Base-by-base conservation (phyloP, 805 yeast species). In the Nakazawaea wyomingensis region DNA sequence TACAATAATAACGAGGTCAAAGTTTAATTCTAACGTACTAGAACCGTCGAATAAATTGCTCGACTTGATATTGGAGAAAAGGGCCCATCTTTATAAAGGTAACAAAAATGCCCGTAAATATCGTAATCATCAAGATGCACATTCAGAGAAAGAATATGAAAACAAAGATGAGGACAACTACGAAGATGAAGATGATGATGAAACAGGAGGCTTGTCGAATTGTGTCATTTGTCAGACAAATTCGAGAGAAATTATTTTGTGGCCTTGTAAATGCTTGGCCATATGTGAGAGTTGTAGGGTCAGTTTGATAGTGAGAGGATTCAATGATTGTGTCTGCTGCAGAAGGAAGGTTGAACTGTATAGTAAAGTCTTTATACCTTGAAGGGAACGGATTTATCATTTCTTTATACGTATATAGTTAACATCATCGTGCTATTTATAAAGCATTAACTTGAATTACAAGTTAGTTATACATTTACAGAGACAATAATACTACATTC, bases 231-330 rank as follows among this genome's bases (percentile, higher is more conserved):
- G 97, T 58, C 91, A 84, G 51, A 69, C 72, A 4, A 78, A 82
- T 45, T 74, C 79, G 4, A 70, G 96, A 50, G 85, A 82, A 45
- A 76, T 90, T 33, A 80, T 90, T 7, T 66, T 91, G 3, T 90
- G 97, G 97, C 97, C 97, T 0, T 90, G 97, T 57, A 76, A 79
- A 52, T 90, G 97, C 60, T 76, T 90, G 44, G 89, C 96, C 0
- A 68, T 90, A 4, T 90, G 97, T 60, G 96, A 89, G 50, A 72
- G 76, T 20, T 90, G 97, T 56, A 71, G 97, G 14, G 66, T 80
- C 9, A 76, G 84, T 14, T 68, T 90, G 41, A 87, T 86, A 6
- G 64, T 81, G 27, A 73, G 89, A 47, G 84, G 85, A 10, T 82
- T 82, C 55, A 76, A 74, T 45, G 82, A 82, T 1, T 90, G 97